Evolutionary conservation across 495 filamentous ascomycete genomes (phyloP), one percentile per base, ranked within the genome.

Genomic region (Penicillium daleae): DNA sequence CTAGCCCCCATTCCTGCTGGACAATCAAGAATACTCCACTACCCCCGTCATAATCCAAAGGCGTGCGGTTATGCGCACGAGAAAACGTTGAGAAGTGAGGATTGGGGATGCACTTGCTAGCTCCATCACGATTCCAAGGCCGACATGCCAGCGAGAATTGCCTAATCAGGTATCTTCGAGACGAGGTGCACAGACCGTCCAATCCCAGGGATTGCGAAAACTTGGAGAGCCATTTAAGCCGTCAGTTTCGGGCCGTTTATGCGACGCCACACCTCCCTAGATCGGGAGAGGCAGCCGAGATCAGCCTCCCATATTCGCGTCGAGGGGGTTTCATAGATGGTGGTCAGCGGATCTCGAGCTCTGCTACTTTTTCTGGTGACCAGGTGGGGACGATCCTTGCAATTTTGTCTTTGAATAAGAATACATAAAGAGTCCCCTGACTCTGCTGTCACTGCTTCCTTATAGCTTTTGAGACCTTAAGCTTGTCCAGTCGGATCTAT

Each of bases 111-210:
- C 19, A 24, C 48, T 51, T 21, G 15, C 58, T 17, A 44, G 58
- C 21, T 40, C 6, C 22, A 53, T 54, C 17, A 19, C 46, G 31
- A 35, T 35, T 56, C 19, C 32, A 26, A 55, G 50, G n/a, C 50
- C 50, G 59, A 61, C 10, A 55, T 22, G 37, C 50, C 33, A 46
- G 26, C 51, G 24, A 32, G 29, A 54, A 55, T 55, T 61, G 49
- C 59, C 59, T 53, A 35, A 61, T 44, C 22, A 15, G 50, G 59
- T 44, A 61, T 52, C 39, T 55, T 61, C 59, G 59, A 61, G 59
- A 55, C 58, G 58, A 60, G 58, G 49, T 60, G 35, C 58, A 31
- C 58, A 6, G 46, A 52, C 48, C 58, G 33, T 35, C 17, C 13
- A 21, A 29, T 6, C 48, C 58, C 58, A 6, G n/a, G 40, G 21